Evolutionary conservation across 352 stramenopile genomes (phyloP).

Genomic region (Lagenidium sp.): DNA sequence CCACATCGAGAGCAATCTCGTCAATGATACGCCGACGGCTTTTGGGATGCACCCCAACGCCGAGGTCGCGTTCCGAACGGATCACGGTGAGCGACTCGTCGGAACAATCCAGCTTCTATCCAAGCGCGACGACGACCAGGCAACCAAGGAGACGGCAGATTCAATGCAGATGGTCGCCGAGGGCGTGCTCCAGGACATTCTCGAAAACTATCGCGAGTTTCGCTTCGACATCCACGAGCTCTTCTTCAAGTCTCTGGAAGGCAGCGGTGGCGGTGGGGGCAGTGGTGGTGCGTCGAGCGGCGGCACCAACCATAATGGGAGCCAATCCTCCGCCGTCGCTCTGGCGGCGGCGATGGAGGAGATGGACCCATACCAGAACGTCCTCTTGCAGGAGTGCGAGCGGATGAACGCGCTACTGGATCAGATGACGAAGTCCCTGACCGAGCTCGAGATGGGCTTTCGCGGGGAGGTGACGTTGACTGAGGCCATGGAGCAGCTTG

Average conservation of each 20-base stretch:
- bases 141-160: slow-evolving; percentile 12
- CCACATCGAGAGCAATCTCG: slow-evolving; percentile 79
- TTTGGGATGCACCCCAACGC: slow-evolving; percentile 92
- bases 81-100: slow-evolving; percentile 70
- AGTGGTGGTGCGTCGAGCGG: not conserved
- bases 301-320: not conserved
- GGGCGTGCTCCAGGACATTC: slow-evolving; percentile 83
- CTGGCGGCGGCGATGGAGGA: slow-evolving; percentile 41
- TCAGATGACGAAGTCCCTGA: slow-evolving; percentile 65
- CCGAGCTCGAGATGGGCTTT: slow-evolving; percentile 84
- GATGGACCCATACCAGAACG: slow-evolving; percentile 87
- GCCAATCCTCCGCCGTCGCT: slow-evolving; percentile 5
- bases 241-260: slow-evolving; percentile 48
- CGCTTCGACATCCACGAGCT: slow-evolving; percentile 78
- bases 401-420: slow-evolving; percentile 80
- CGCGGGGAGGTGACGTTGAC: slow-evolving; percentile 86
- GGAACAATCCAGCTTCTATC: slow-evolving; percentile 70
- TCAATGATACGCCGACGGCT: slow-evolving; percentile 74
- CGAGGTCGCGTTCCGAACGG: slow-evolving; percentile 88
- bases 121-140: not conserved
- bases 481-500: slow-evolving; percentile 77
- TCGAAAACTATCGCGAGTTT: slow-evolving; percentile 85
- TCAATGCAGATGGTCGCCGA: slow-evolving; percentile 76
- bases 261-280: not conserved
- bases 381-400: slow-evolving; percentile 87